Percentiles rank a stretch among this genome's conserved stretches.
phyloP scores from a whole-genome alignment of 345 rosid species.

The Eucalyptus pauciflora region DNA sequence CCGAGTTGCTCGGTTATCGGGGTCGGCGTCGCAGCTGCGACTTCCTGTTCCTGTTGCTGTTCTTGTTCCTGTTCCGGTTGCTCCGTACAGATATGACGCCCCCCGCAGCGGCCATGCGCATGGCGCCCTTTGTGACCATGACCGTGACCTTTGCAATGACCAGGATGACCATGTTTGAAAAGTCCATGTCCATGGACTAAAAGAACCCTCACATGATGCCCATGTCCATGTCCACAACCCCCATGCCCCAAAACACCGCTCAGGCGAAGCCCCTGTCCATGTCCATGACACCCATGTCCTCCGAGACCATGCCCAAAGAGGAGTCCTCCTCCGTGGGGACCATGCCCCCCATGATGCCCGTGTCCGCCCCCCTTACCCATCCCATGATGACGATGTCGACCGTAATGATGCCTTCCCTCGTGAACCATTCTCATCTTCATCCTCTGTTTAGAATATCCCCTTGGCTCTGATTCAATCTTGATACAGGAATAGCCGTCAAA shows the following conservation, averaged over 20 bases:
- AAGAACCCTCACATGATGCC: too few relatives aligned
- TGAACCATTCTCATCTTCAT: not conserved
- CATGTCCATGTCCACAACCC: not conserved
- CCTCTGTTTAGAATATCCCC: not conserved
- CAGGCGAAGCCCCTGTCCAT: not conserved
- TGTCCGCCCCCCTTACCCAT: not conserved
- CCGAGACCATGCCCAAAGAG: not conserved
- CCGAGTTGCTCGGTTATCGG: not conserved
- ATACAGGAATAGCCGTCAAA: not conserved
- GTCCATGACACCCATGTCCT: not conserved
- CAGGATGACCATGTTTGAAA: too few relatives aligned
- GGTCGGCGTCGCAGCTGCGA: not conserved
- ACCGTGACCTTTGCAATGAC: too few relatives aligned
- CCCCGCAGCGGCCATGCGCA: too few relatives aligned
- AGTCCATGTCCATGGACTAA: too few relatives aligned
- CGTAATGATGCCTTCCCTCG: not conserved
- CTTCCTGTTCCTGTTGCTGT: not conserved
- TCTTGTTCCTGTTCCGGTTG: not conserved
- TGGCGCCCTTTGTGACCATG: too few relatives aligned
- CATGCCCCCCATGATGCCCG: not conserved
- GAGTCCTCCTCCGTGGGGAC: not conserved
- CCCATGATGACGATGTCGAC: not conserved
- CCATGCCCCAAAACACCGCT: not conserved
- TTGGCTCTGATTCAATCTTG: not conserved
- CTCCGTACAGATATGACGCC: not conserved